phyloP scores from a whole-genome alignment of 345 rosid species.

The Eucalyptus decipiens region DNA sequence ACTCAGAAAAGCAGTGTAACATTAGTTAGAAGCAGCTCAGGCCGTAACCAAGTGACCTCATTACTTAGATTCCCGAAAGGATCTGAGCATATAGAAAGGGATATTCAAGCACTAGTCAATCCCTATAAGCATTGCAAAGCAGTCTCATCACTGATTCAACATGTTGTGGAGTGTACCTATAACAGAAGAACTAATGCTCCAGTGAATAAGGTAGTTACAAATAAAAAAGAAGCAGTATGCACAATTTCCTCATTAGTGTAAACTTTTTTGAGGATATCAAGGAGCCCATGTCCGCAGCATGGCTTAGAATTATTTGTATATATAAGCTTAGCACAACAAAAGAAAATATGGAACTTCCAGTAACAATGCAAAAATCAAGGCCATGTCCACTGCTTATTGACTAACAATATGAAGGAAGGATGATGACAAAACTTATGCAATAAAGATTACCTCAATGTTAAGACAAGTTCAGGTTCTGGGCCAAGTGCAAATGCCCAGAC shows the following conservation, averaged over 20 bases:
- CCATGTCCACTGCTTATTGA: background rate
- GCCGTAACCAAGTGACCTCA: background rate
- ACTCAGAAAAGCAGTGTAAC: background rate
- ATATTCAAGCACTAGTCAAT: background rate
- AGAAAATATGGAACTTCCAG: background rate
- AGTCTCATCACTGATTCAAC: background rate
- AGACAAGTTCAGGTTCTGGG: conserved; percentile 90
- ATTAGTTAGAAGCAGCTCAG: background rate
- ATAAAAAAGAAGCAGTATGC: background rate
- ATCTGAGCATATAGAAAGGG: background rate
- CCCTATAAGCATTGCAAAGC: background rate
- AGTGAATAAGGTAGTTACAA: background rate
- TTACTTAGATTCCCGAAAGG: background rate
- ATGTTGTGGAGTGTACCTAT: background rate
- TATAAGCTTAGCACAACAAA: background rate
- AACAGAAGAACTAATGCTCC: background rate
- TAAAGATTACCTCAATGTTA: conserved; percentile 57
- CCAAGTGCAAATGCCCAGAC: conserved; percentile 93
- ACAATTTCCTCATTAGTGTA: background rate
- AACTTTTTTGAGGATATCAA: background rate
- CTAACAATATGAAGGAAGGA: background rate
- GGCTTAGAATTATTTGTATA: background rate
- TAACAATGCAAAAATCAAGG: background rate
- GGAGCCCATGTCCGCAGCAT: background rate
- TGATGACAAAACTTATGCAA: background rate